Evolutionary conservation across 345 rosid species (phyloP), one percentile per base, ranked within the genome.

Genomic region (Aquilaria yunnanensis): DNA sequence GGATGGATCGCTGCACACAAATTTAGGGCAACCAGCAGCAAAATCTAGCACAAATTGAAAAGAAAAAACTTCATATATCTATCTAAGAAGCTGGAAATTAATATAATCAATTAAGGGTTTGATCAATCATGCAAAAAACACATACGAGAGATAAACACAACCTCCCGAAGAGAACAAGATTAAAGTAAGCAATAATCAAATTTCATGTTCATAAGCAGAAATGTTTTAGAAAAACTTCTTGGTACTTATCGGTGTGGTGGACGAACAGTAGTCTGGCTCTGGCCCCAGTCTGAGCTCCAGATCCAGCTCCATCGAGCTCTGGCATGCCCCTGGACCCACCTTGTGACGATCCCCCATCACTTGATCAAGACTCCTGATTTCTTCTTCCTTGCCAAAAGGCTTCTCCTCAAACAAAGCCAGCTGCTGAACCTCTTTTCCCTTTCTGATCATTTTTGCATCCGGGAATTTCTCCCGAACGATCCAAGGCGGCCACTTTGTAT

Each of bases 201-300:
- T 51, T 2, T 14, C 32, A 33, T 46, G 47, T 53, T 49, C 46
- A 12, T 9, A n/a, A 50, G 6, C 61, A 45, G 23, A 23, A 23
- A 23, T 23, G 23, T 23, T 47, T 77, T 74, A 80, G 59, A 81
- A 81, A 72, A 78, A 79, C 76, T 49, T 75, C 69, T 64, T 75
- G 51, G 79, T 78, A 57, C 74, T 70, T 57, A 46, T 49, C 23
- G 23, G 23, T 23, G 23, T 23, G 12, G 71, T 8, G 16, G 75
- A 60, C 32, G 75, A 65, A 47, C 80, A 63, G 11, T 75, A 72
- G 9, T 56, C 63, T 41, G 74, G 83, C 54, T 77, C 78, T 57
- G 72, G 70, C n/a, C 89, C 85, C 51, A 84, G 64, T 74, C 89
- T 75, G 30, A 84, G 85, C 75, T 84, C 89, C 33, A 84, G 80